A percentile compares a stretch with the other conserved stretches of the same genome.
Evolutionary conservation across 306 rosid genomes (phyloP).

Genomic region (Trifolium subterraneum): DNA sequence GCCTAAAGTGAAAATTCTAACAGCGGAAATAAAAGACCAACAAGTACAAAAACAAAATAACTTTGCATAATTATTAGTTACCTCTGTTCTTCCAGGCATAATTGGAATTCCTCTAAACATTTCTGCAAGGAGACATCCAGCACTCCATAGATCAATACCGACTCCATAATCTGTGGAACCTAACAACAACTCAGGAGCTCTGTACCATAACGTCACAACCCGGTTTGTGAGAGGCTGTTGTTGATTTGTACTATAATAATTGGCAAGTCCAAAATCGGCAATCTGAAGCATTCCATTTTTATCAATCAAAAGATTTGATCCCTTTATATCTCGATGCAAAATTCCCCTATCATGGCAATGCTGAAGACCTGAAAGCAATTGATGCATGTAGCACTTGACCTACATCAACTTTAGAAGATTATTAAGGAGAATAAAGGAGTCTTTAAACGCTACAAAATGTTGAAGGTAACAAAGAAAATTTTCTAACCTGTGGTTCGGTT

Average conservation of each 20-base stretch:
- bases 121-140: constrained; percentile 89
- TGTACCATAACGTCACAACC: constrained; percentile 95
- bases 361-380: constrained; percentile 87
- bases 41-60: neutral
- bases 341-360: constrained; percentile 92
- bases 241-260: constrained; percentile 52
- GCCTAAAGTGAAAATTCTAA: neutral
- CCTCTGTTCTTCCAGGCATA: constrained; percentile 88
- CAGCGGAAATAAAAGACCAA: neutral
- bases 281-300: constrained; percentile 82
- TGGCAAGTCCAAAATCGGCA: constrained; percentile 94
- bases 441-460: constrained; percentile 22
- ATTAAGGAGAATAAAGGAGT: constrained; percentile 35
- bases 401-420: constrained; percentile 50
- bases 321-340: constrained; percentile 89
- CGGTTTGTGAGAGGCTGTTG: constrained; percentile 74
- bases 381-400: constrained; percentile 95
- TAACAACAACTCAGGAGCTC: constrained; percentile 87
- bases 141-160: constrained; percentile 97
- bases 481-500: constrained; percentile 85
- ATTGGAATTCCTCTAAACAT: constrained; percentile 77
- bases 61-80: constrained; percentile 27
- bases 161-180: constrained; percentile 81
- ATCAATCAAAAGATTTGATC: constrained; percentile 85
- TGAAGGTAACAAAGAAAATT: neutral